Conservation (phyloP, 768 basidiomycete genomes). For the Trichaptum fuscoviolaceum region DNA sequence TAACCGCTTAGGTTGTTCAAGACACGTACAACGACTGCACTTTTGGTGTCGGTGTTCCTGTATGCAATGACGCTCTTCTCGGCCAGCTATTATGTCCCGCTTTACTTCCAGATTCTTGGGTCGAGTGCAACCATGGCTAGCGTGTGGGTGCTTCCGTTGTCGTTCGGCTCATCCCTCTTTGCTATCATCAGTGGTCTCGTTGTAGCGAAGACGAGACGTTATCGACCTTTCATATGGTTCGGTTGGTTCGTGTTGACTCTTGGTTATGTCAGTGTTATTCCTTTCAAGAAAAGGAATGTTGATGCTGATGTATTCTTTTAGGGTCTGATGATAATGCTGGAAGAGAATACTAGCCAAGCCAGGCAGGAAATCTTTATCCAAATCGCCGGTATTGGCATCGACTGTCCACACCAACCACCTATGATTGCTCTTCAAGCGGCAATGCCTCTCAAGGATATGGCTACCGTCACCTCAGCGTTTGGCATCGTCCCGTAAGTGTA, state of each 20-base stretch:
- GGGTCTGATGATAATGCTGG: slow-evolving; percentile 14
- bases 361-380: slow-evolving; percentile 59
- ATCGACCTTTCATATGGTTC: slow-evolving; percentile 3
- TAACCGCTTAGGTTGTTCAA: slow-evolving; percentile 72
- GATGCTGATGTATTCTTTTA: slow-evolving; percentile 14
- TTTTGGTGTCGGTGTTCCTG: slow-evolving; percentile 15
- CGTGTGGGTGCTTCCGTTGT: slow-evolving; percentile 17
- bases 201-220: slow-evolving; percentile 3
- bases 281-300: neutral
- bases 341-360: slow-evolving; percentile 25
- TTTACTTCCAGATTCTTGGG: slow-evolving; percentile 21
- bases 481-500: slow-evolving; percentile 15
- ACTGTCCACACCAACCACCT: slow-evolving; percentile 49
- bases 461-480: slow-evolving; percentile 24
- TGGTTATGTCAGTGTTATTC: neutral
- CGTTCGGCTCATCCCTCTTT: slow-evolving; percentile 8
- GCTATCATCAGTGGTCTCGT: slow-evolving; percentile 4
- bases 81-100: slow-evolving; percentile 14
- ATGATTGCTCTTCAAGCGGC: slow-evolving; percentile 22
- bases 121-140: slow-evolving; percentile 11
- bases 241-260: slow-evolving; percentile 4
- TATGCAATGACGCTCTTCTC: slow-evolving; percentile 16
- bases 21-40: slow-evolving; percentile 17
- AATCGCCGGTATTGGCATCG: slow-evolving; percentile 60
- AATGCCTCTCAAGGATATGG: slow-evolving; percentile 28